phyloP scores from a whole-genome alignment of 257 asterid species.

The Orobanche coerulescens region DNA sequence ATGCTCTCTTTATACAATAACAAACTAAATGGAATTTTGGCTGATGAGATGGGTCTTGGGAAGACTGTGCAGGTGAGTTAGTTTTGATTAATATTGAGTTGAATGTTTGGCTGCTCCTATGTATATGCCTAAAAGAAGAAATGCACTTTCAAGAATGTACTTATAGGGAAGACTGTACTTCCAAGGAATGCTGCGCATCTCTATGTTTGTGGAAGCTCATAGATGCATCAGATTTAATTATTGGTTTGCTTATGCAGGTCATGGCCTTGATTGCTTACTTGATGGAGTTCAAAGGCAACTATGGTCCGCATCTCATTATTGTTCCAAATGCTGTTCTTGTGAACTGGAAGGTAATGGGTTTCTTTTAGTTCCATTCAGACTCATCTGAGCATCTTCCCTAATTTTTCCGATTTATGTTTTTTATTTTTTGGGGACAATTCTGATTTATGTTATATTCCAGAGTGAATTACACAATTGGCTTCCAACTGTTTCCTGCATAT shows the following conservation, averaged over 20 bases:
- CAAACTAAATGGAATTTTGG: conserved; percentile 95
- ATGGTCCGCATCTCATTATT: conserved; percentile 96
- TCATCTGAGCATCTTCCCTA: conserved; percentile 1
- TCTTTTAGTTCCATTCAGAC: conserved; percentile 17
- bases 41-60: conserved; percentile 99
- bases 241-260: conserved; percentile 46
- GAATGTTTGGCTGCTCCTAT: neutral
- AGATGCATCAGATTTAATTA: conserved; percentile 14
- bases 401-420: conserved; percentile 26
- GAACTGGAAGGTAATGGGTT: conserved; percentile 82
- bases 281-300: conserved; percentile 98
- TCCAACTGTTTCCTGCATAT: conserved; percentile 91
- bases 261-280: conserved; percentile 93
- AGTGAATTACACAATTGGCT: conserved; percentile 96
- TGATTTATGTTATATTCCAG: conserved; percentile 41
- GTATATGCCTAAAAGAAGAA: conserved; percentile 6
- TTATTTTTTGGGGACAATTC: conserved; percentile 16
- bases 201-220: conserved; percentile 11
- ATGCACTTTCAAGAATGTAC: conserved; percentile 5
- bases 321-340: conserved; percentile 99
- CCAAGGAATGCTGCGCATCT: conserved; percentile 1
- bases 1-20: conserved; percentile 96
- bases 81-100: conserved; percentile 16
- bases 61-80: conserved; percentile 93
- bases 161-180: no score